Conservation (phyloP, 805 yeast species). For the Lachancea thermotolerans region DNA sequence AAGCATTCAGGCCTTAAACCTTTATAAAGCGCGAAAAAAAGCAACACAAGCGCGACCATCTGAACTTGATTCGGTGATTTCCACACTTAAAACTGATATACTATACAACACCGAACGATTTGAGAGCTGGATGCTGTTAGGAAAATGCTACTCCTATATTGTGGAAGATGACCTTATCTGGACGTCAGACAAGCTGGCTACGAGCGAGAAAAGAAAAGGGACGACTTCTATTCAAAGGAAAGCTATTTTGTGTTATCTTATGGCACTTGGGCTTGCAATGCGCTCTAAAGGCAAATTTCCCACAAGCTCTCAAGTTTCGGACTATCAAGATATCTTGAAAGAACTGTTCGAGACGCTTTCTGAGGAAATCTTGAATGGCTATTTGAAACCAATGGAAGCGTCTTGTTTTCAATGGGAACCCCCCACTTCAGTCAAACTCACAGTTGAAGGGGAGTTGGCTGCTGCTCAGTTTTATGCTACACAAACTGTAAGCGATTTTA, state of each 20-base stretch:
- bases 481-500: slow-evolving; percentile 23
- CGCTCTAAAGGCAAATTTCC: slow-evolving; percentile 8
- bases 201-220: slow-evolving; percentile 48
- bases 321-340: slow-evolving; percentile 14
- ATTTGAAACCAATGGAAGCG: slow-evolving; percentile 58
- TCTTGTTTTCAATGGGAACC: slow-evolving; percentile 40
- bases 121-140: slow-evolving; percentile 83
- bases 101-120: slow-evolving; percentile 57
- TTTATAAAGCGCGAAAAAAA: slow-evolving; percentile 54
- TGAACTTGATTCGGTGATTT: slow-evolving; percentile 69
- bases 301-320: slow-evolving; percentile 4
- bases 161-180: slow-evolving; percentile 90
- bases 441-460: slow-evolving; percentile 15
- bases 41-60: slow-evolving; percentile 75
- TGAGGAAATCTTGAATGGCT: slow-evolving; percentile 40
- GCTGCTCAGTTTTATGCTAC: slow-evolving; percentile 7
- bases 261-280: slow-evolving; percentile 50
- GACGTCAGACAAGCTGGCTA: slow-evolving; percentile 77
- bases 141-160: slow-evolving; percentile 66
- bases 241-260: slow-evolving; percentile 63
- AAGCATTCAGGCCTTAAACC: slow-evolving; percentile 27
- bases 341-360: slow-evolving; percentile 22
- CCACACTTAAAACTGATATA: slow-evolving; percentile 59
- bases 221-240: slow-evolving; percentile 64
- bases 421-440: slow-evolving; percentile 12